phyloP scores from a whole-genome alignment of 2,329 filamentous ascomycete genomes.

The Exophiala bonariae region DNA sequence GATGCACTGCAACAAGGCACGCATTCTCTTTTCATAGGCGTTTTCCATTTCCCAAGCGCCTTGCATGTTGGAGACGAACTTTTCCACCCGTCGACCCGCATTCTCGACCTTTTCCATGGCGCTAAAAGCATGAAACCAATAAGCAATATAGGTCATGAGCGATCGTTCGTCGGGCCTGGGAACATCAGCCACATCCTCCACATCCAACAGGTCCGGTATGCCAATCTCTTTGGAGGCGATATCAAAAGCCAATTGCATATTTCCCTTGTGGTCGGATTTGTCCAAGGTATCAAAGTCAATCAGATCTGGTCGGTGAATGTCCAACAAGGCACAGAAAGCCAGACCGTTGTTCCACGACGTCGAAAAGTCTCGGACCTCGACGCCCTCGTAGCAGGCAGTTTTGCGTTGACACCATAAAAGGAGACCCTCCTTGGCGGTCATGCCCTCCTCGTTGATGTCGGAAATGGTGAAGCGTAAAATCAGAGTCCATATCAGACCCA shows the following conservation, averaged over 20 bases:
- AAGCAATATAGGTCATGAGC: slow-evolving; percentile 99
- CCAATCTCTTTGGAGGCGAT: slow-evolving; percentile 95
- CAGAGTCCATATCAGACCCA: slow-evolving; percentile 96
- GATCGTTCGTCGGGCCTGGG: slow-evolving; percentile 93
- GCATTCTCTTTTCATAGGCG: slow-evolving; percentile 89
- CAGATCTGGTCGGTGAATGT: slow-evolving; percentile 94
- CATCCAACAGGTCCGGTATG: slow-evolving; percentile 91
- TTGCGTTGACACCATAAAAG: slow-evolving; percentile 97
- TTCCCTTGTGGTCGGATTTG: slow-evolving; percentile 89
- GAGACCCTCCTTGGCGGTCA: slow-evolving; percentile 95
- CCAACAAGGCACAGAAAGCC: slow-evolving; percentile 91
- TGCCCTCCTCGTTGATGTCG: slow-evolving; percentile 96
- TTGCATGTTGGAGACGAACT: slow-evolving; percentile 98
- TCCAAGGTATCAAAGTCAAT: slow-evolving; percentile 96
- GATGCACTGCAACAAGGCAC: slow-evolving; percentile 74
- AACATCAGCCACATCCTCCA: slow-evolving; percentile 97
- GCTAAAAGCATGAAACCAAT: slow-evolving; percentile 99
- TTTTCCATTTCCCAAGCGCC: slow-evolving; percentile 99
- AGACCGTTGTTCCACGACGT: slow-evolving; percentile 96
- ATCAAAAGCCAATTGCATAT: slow-evolving; percentile 98
- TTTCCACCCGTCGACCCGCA: slow-evolving; percentile 91
- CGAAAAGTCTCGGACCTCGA: slow-evolving; percentile 93
- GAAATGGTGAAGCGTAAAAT: slow-evolving; percentile 98
- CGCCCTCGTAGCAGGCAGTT: slow-evolving; percentile 96
- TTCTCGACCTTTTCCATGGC: slow-evolving; percentile 99